Conservation (phyloP, 768 basidiomycete species). For the Leccinum incarnatum region DNA sequence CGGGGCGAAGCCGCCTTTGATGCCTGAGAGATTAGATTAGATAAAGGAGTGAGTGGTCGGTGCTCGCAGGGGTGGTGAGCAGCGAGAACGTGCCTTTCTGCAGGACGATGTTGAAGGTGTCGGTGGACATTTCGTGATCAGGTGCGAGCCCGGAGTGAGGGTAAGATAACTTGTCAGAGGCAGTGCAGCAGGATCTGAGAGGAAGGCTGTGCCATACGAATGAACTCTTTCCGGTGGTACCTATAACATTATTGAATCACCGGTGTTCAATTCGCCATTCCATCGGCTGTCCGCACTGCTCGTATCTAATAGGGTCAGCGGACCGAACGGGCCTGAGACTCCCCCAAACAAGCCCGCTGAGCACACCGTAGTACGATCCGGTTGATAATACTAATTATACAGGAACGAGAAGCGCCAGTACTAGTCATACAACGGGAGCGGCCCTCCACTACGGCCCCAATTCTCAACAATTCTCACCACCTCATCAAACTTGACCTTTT, state of each 20-base stretch:
- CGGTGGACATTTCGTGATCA: conserved; percentile 16
- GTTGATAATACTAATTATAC: not conserved
- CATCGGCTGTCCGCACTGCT: not conserved
- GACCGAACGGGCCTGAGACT: not conserved
- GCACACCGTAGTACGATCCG: not conserved
- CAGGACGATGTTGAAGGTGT: conserved; percentile 27
- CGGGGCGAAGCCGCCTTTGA: conserved; percentile 72
- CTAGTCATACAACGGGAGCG: not conserved
- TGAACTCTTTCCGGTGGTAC: too few species aligned
- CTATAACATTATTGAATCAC: not conserved
- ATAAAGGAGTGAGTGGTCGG: not conserved
- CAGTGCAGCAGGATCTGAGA: conserved; percentile 1
- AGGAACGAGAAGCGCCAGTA: not conserved
- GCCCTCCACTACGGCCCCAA: conserved; percentile 29
- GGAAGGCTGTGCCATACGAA: too few species aligned
- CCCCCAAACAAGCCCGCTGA: not conserved
- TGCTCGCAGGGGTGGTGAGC: not conserved
- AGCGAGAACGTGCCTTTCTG: conserved; percentile 48
- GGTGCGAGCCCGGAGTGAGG: not conserved
- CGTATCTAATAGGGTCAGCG: not conserved
- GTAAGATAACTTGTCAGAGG: not conserved
- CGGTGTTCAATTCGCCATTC: not conserved
- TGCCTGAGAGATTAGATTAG: conserved; percentile 40
- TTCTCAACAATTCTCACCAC: conserved; percentile 65
- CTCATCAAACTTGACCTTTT: conserved; percentile 62